Evolutionary conservation across 257 asterid genomes (phyloP), one percentile per base, ranked within the genome.

Genomic region (Plectranthus barbatus): DNA sequence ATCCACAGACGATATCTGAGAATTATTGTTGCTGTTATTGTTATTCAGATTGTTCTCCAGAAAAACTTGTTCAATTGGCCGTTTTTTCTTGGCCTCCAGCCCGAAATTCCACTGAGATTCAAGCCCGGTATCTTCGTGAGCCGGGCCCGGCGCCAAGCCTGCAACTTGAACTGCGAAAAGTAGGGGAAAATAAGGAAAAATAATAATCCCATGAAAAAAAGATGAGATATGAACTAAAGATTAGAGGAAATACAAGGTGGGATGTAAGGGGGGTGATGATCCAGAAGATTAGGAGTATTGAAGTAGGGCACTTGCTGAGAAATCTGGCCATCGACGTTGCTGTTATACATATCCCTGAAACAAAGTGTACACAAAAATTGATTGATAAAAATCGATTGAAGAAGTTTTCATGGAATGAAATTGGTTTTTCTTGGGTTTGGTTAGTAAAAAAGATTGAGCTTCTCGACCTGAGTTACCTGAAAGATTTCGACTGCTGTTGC

Each of bases 241-340:
- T 61, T 21, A 60, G 56, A 37, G 54, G 5, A 58, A 41, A 51
- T 82, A 92, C 99, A 86, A n/a, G 96, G 91, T 72, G 97, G 93
- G 45, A 86, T 63, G 68, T 88, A 92, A 26, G 99, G 97, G 20
- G 97, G 97, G 56, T 89, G 99, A 39, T 81, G 88, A 79, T 92
- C 96, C 20, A 90, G 84, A 37, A 86, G 82, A 76, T 77, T 83
- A n/a, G 84, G 77, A 60, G 77, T 77, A 66, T 73, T 78, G 72
- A 86, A 88, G 81, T 79, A 88, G 75, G 81, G 71, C 20, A 76
- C 71, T 78, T 84, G 90, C 65, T 80, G 84, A 4, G 97, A 69
- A 77, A 88, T 83, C 85, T 83, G 95, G 41, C 80, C 80, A n/a
- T 89, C 97, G 88, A 85, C 71, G 82, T 72, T 85, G 72, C 66